Evolutionary conservation across 139 green algal genomes (phyloP), one percentile per base, ranked within the genome.

Genomic region (Chlamydomonas eustigma): DNA sequence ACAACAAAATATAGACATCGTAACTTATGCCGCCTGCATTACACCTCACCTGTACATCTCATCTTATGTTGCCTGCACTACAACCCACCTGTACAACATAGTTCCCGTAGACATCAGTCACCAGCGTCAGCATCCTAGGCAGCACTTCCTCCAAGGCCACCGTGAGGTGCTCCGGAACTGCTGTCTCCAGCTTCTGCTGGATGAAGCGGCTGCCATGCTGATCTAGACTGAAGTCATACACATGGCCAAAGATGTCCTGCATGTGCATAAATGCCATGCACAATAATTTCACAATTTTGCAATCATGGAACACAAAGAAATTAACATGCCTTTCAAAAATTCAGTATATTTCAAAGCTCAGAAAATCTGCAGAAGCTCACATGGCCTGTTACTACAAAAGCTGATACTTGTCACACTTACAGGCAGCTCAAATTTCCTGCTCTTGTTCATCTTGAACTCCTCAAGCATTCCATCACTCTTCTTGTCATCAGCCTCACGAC

Each of bases 141-240:
- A 86, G 74, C 38, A 95, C 84, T 81, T 96, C 92, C 22, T 63
- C 52, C 70, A 95, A 92, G 0, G 90, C 86, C 0, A 63, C 50
- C 33, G 88, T 86, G 76, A 91, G 88, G 50, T 92, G 85, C 31
- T 84, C 83, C 1, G 50, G 34, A 2, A 32, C 39, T 22, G 85
- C 71, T 8, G 36, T 83, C 77, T 94, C 90, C n/a, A 96, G 77
- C 86, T 94, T 91, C 81, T 94, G 87, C 88, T 98, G 93, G 38
- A 98, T 93, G 82, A 98, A 97, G 35, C 94, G 87, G 63, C 79
- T 91, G 74, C 94, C 94, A 58, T 93, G 86, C 87, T 98, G 93
- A 85, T 98, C 92, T 32, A 90, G 84, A 72, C 83, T 86, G 80
- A 97, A 95, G 51, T 91, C 89, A 64, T 89, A 84, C 64, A 95